Base-by-base conservation (phyloP, 331 rosid species). In the Dryas integrifolia region DNA sequence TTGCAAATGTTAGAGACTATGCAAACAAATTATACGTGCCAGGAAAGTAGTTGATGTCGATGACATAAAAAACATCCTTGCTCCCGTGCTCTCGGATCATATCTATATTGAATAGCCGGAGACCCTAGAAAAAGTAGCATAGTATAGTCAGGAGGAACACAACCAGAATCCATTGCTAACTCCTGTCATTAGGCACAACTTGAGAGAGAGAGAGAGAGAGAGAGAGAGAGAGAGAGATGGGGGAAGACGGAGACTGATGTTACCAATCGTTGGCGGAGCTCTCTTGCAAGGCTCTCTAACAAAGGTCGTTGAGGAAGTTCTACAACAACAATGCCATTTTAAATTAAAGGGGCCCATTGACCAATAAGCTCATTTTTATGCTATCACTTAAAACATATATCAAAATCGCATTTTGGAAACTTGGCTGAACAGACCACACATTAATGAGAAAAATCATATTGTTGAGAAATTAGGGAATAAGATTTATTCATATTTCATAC, bases 1-100 rank as follows among this genome's bases (percentile, higher is more conserved):
- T 61, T 39, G 26, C 48, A 69, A 6, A 5, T 6, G 64, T 44
- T 26, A 26, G 11, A 58, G 67, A 72, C 2, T 44, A 21, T 56
- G 45, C 24, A 77, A 39, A 64, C 35, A 69, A 30, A 21, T 51
- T 56, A 58, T 70, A 82, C 88, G 78, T 88, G 65, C 97, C 97
- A 68, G 97, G 97, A 79, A 95, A 92, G 89, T 95, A 95, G 82
- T 92, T 95, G 86, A 95, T 95, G 72, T 95, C 97, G n/a, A 95
- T 88, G 77, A 95, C 97, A 78, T 89, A 92, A 76, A 74, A 95
- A 40, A 73, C 88, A 80, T 95, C 96, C 79, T 75, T 81, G 56
- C 96, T 88, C 56, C 97, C 97, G 18, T 84, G 82, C 80, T 91
- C 85, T 52, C 96, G 88, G 50, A 95, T 95, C 84, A 95, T 91